Evolutionary conservation across 495 filamentous ascomycete genomes (phyloP).

Genomic region (Aspergillus carlsbadensis): DNA sequence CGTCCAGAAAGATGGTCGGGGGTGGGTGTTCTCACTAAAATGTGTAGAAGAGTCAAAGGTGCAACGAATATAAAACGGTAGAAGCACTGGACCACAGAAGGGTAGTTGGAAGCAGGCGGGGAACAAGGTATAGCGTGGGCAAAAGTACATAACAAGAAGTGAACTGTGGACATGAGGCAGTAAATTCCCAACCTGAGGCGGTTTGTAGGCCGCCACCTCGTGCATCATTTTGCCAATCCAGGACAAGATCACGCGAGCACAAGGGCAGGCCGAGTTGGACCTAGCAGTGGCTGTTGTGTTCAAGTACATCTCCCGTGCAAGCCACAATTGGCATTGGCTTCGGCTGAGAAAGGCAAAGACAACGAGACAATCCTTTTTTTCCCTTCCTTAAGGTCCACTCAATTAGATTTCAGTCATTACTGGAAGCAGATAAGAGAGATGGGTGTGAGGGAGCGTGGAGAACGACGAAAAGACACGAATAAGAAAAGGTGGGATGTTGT

Average conservation of each 20-base stretch:
- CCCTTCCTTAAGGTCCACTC: constrained; percentile 23
- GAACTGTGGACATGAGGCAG: constrained; percentile 38
- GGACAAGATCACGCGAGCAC: constrained; percentile 22
- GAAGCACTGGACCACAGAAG: constrained; percentile 29
- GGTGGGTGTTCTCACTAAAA: constrained; percentile 31
- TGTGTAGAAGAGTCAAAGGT: constrained; percentile 26
- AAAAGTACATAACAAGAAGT: constrained; percentile 57
- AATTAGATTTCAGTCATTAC: constrained; percentile 36
- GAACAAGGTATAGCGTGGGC: constrained; percentile 50
- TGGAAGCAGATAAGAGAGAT: constrained; percentile 31
- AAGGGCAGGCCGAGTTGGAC: constrained; percentile 18
- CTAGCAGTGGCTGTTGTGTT: constrained; percentile 22
- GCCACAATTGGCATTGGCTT: constrained; percentile 25
- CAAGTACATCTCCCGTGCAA: constrained; percentile 30
- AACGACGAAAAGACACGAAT: constrained; percentile 38
- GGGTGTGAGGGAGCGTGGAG: constrained; percentile 38
- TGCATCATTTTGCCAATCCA: constrained; percentile 26
- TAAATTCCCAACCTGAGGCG: constrained; percentile 20
- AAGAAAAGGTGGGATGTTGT: constrained; percentile 28
- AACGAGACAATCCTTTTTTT: constrained; percentile 24
- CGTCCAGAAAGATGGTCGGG: constrained; percentile 31
- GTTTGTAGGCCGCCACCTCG: constrained; percentile 18
- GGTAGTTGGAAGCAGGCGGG: constrained; percentile 37
- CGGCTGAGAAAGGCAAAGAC: constrained; percentile 18
- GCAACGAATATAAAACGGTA: constrained; percentile 31